A percentile compares a stretch with the other conserved stretches of the same genome.
Evolutionary conservation across 495 filamentous ascomycete genomes (phyloP).

Genomic region (Usnea hakonensis): DNA sequence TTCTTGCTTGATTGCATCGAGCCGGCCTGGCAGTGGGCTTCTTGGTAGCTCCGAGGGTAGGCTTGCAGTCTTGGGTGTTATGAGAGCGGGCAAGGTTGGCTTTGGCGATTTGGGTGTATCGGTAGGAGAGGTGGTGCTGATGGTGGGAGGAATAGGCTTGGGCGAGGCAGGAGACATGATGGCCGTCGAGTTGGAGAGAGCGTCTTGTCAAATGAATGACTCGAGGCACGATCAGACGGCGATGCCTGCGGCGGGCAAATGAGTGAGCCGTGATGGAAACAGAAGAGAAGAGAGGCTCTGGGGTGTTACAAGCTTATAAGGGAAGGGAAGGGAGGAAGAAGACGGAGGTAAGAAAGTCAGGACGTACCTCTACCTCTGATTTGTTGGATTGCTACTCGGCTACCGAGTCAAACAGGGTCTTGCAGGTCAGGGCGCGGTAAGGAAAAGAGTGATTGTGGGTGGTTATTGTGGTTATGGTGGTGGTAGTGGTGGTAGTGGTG

Average conservation of each 20-base stretch:
- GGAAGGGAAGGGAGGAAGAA: slow-evolving; percentile 8
- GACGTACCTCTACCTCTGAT: slow-evolving; percentile 14
- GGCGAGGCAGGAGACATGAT: slow-evolving; percentile 20
- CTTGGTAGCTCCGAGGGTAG: slow-evolving; percentile 69
- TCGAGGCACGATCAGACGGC: slow-evolving; percentile 15
- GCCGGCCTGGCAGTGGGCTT: slow-evolving; percentile 31
- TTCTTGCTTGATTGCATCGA: slow-evolving; percentile 43
- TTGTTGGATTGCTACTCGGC: slow-evolving; percentile 6
- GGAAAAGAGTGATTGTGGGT: slow-evolving; percentile 7
- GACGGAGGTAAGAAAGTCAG: slow-evolving; percentile 3
- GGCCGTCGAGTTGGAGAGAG: slow-evolving; percentile 10
- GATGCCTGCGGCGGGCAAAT: slow-evolving; percentile 21
- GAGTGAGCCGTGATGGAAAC: slow-evolving; percentile 24
- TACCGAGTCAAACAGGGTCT: too few species aligned
- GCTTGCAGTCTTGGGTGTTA: slow-evolving; percentile 68
- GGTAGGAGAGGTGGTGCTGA: slow-evolving; percentile 12
- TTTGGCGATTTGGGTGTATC: slow-evolving; percentile 35
- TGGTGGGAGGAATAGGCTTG: slow-evolving; percentile 6
- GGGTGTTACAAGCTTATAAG: slow-evolving; percentile 7
- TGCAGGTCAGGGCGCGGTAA: slow-evolving; percentile 2
- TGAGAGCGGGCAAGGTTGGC: slow-evolving; percentile 60
- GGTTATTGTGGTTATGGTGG: too few species aligned
- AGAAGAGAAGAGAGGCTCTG: slow-evolving; percentile 13
- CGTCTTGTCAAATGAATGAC: slow-evolving; percentile 22
- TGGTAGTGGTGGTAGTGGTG: too few species aligned